Evolutionary conservation across 1,284 basidiomycete genomes (phyloP), one percentile per base, ranked within the genome.

Genomic region (Microbotryum scabiosae): DNA sequence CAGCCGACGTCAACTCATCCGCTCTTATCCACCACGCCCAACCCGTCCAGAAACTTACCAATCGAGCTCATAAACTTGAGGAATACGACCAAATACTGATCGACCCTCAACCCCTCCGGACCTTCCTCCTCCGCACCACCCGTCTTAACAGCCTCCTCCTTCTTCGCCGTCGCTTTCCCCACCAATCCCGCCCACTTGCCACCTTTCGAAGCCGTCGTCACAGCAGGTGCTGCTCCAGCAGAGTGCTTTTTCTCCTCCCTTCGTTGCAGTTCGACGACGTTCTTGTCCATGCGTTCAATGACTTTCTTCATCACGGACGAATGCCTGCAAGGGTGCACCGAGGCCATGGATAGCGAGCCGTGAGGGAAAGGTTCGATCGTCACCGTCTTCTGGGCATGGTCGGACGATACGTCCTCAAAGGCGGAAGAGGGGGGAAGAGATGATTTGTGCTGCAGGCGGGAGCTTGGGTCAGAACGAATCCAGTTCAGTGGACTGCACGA

Each of bases 261-360:
- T 54, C 65, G 84, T 85, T 75, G 85, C 57, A 72, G 66, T 55
- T 75, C 73, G 21, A 72, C 63, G 20, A 76, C 73, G 25, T 66
- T 70, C 1, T 64, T 84, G 76, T 97, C 96, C 92, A 98, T 97
- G 59, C 93, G 82, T 75, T 97, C 93, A 72, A 98, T 97, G 68
- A 98, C 91, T 77, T 97, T 98, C 82, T 96, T 97, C 96, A 99
- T 99, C 58, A 99, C 96, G 74, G 85, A 90, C 0, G 93, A 90
- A 75, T 99, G 94, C 75, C 97, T 97, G 84, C 94, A 99, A 1
- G 94, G 94, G 74, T 99, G 94, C 12, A 99, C 93, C 0, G 86
- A 88, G 9, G 86, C 84, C 75, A 93, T 86, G 60, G 91, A 81
- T 30, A 86, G 84, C 1, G 54, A 60, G 5, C 83, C 78, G 76